These are phyloP conservation scores for Bodo saltans DNA, from an alignment of 78 protist species.

Conservation along the genomic window DNA sequence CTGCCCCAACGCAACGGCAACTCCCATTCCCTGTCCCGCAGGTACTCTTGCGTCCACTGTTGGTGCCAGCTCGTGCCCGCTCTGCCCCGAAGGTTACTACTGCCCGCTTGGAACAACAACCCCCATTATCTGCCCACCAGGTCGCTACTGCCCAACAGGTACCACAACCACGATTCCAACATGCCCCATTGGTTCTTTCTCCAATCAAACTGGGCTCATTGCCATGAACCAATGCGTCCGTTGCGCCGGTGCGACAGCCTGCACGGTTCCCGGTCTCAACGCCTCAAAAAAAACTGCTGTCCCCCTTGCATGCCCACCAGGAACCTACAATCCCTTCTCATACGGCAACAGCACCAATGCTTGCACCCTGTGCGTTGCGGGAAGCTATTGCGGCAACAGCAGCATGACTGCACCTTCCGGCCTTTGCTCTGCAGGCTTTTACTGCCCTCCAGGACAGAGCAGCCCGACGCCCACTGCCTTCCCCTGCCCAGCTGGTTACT, in stretches of 20 bases:
- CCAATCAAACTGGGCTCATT: not conserved
- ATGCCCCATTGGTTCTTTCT: constrained; percentile 51
- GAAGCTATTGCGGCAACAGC: too few species aligned
- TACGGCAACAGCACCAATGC: too few species aligned
- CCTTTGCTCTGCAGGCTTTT: constrained; percentile 38
- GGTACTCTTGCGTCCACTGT: constrained; percentile 26
- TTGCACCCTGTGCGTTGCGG: too few species aligned
- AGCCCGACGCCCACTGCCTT: not conserved
- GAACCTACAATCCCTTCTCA: constrained; percentile 39
- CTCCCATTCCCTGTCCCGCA: constrained; percentile 37
- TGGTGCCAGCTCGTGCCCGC: constrained; percentile 1
- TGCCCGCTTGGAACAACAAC: constrained; percentile 11
- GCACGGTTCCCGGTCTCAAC: not conserved
- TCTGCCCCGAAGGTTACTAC: constrained; percentile 49
- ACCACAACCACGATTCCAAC: not conserved
- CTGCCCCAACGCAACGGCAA: constrained; percentile 4
- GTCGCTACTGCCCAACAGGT: constrained; percentile 44
- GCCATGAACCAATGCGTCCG: not conserved
- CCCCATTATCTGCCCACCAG: constrained; percentile 32
- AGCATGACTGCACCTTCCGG: not conserved
- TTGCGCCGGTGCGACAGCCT: constrained; percentile 13
- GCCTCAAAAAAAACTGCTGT: not conserved
- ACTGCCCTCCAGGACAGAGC: constrained; percentile 4
- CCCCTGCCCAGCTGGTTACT: constrained; percentile 14
- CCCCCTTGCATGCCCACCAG: constrained; percentile 27